Evolutionary conservation across 495 filamentous ascomycete species (phyloP).

Genomic region (Aspergillus diversus): DNA sequence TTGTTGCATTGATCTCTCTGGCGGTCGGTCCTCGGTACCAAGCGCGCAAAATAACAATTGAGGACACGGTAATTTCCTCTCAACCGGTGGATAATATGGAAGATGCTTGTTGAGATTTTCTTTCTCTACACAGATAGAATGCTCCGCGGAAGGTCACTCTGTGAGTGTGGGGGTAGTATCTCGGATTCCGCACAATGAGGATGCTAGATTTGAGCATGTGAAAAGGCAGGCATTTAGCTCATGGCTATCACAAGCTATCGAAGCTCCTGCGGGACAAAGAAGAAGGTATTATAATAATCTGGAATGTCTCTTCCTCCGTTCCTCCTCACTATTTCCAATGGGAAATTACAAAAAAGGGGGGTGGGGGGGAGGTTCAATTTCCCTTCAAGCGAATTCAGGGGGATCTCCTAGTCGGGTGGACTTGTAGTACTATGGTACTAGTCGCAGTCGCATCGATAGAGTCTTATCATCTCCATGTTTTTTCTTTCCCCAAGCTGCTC

Average conservation of each 20-base stretch:
- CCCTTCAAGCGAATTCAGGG: not conserved
- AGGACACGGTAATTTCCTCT: no score
- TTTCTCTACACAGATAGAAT: not conserved
- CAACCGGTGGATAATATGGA: no score
- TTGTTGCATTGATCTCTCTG: no score
- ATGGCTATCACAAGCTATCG: not conserved
- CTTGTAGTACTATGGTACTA: not conserved
- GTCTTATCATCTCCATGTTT: slow-evolving; percentile 1
- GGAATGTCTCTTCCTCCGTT: not conserved
- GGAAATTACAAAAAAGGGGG: not conserved
- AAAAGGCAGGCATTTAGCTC: not conserved
- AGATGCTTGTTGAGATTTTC: not conserved
- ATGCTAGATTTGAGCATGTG: not conserved
- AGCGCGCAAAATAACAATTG: no score
- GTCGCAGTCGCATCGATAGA: not conserved
- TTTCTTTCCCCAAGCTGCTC: slow-evolving; percentile 1
- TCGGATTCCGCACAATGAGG: not conserved
- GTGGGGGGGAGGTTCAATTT: not conserved
- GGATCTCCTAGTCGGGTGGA: not conserved
- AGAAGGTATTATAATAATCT: not conserved
- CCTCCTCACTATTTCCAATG: not conserved
- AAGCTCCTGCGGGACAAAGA: not conserved
- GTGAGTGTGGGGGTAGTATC: not conserved
- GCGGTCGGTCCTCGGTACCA: no score
- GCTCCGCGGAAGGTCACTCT: not conserved